A percentile compares a stretch with the other conserved stretches of the same genome.
These are phyloP conservation scores for Isatis lusitanica DNA, from an alignment of 441 rosid species.

Conservation along the genomic window DNA sequence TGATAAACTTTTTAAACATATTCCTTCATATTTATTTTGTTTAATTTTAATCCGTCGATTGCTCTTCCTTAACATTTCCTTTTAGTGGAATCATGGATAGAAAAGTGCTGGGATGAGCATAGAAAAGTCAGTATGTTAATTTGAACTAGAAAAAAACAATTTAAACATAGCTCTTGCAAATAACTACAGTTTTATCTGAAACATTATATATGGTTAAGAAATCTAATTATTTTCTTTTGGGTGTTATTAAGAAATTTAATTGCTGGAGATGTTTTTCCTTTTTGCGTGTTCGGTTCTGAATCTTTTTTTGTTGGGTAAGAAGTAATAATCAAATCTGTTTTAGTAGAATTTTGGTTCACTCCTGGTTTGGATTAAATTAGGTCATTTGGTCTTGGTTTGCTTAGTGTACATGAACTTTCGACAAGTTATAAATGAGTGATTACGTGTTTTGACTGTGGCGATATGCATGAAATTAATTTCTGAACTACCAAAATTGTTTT, in stretches of 20 bases:
- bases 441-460: constrained; percentile 3
- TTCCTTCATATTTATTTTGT: not conserved
- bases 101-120: not conserved
- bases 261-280: not conserved
- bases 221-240: too few species aligned
- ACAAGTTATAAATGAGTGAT: constrained; percentile 2
- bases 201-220: not conserved
- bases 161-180: not conserved
- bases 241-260: not conserved
- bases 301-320: not conserved
- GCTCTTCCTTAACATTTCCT: not conserved
- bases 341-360: not conserved
- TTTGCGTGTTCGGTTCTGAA: not conserved
- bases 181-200: not conserved
- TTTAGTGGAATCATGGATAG: not conserved
- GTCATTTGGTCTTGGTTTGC: constrained; percentile 4
- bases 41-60: not conserved
- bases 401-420: not conserved
- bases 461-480: not conserved
- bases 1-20: not conserved
- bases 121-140: not conserved
- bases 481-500: not conserved
- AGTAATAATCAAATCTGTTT: too few species aligned
- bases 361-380: not conserved
- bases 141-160: not conserved